phyloP scores from a whole-genome alignment of 371 early-diverging fungal species.

The Actinomucor elegans region DNA sequence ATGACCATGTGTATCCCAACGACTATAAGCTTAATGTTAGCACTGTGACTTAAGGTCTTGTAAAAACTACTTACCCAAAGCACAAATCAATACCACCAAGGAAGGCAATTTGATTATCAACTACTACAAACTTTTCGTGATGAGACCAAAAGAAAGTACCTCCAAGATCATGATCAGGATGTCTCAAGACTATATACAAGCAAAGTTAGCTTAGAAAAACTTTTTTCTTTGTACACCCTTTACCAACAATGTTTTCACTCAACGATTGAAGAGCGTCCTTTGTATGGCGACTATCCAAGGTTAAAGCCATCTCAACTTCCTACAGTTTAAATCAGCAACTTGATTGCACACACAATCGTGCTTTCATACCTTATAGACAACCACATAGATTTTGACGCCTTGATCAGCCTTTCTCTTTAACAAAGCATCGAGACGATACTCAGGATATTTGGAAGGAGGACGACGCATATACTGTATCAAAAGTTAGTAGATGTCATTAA shows the following conservation, averaged over 20 bases:
- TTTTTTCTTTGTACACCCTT: constrained; percentile 11
- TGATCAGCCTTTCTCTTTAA: constrained; percentile 85
- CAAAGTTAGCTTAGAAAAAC: too few species aligned
- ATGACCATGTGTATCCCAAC: constrained; percentile 88
- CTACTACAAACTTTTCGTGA: constrained; percentile 67
- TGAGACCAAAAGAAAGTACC: constrained; percentile 86
- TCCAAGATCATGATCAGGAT: constrained; percentile 78
- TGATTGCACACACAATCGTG: neutral
- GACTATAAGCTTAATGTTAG: too few species aligned
- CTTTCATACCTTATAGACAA: constrained; percentile 76
- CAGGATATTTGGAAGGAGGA: constrained; percentile 71
- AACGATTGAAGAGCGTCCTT: constrained; percentile 73
- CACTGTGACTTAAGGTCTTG: too few species aligned
- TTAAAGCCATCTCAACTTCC: constrained; percentile 82
- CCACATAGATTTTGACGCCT: constrained; percentile 88
- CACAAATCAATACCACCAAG: constrained; percentile 94
- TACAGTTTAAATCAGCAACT: too few species aligned
- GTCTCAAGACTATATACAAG: constrained; percentile 65
- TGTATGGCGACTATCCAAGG: constrained; percentile 81
- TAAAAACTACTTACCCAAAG: constrained; percentile 73
- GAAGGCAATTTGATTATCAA: constrained; percentile 88
- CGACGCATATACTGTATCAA: constrained; percentile 70
- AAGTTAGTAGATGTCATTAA: neutral
- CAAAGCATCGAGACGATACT: constrained; percentile 81
- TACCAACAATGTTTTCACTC: constrained; percentile 76